Evolutionary conservation across 805 yeast genomes (phyloP), one percentile per base, ranked within the genome.

Genomic region (Candida ponderosae): DNA sequence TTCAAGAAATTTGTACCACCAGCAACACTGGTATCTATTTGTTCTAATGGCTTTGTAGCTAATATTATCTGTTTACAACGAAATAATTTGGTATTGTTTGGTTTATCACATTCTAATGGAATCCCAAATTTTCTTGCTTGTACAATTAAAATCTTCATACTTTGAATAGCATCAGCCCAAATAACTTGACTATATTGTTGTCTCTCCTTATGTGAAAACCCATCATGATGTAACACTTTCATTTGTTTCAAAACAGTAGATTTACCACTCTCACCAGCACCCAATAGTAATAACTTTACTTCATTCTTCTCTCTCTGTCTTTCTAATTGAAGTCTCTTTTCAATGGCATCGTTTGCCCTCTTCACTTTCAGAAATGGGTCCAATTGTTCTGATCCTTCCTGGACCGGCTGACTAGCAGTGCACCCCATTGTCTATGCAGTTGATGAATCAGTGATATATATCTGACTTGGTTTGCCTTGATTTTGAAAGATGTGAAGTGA

Each of bases 261-360:
- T 56, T 89, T 89, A 6, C 97, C 97, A 36, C 90, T 79, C 55
- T 89, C 97, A 5, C 97, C 97, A 0, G 97, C 85, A 31, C 97
- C 96, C 27, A 88, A 62, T n/a, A 90, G 65, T 29, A 90, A 60
- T 42, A 90, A 65, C 55, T 81, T 86, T 27, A 81, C 71, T 46
- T 74, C 80, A 41, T 74, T 73, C 48, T 69, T 74, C 33, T 72
- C 78, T 34, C 66, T 62, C 40, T 70, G 72, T 42, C 70, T 73
- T 41, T 65, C 73, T 43, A 67, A 60, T 43, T 67, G 70, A 38
- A 83, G 53, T 15, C 76, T 62, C 50, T 77, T 79, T 45, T 82
- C 89, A 36, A 84, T 79, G 6, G 71, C 74, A 42, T 74, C 80
- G 40, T 79, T 77, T 21, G 76, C 70, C 38, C 64, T 61, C 48